Base-by-base conservation (phyloP, 352 stramenopile species). In the Aphanomyces invadans region DNA sequence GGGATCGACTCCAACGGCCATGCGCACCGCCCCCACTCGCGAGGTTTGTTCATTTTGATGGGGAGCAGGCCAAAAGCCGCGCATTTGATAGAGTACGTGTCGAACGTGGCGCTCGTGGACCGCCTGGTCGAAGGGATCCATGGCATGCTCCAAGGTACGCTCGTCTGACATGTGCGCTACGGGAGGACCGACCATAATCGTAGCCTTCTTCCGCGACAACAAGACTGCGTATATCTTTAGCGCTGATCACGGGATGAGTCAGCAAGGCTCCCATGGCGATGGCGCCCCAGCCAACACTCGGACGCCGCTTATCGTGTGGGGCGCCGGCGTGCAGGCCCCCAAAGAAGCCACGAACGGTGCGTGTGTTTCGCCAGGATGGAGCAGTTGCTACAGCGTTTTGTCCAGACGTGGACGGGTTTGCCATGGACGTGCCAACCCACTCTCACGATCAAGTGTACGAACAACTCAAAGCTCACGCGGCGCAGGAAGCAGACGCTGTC, bases 1-100 rank as follows among this genome's bases (percentile, higher is more conserved):
- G 86, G 86, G 52, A 90, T 92, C 59, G 86, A 95, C 68, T 89
- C 83, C 28, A 95, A 95, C 72, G 86, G 86, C 38, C 86, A 95
- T 62, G 83, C 82, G 21, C 80, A 92, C 75, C 83, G 86, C 26
- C 86, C 86, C 1, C 76, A 83, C 44, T 90, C 86, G 12, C 72
- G 69, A 29, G 59, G 59, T 65, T n/a, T 2, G 15, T 65, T 39
- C 4, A 10, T 44, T 64, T n/a, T n/a, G n/a, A n/a, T n/a, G n/a
- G n/a, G 21, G 21, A 52, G 17, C 25, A 17, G 12, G 12, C 31
- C 7, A 54, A 54, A 19, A 23, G 57, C 23, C 9, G 19, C 17
- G 32, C 25, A 11, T 44, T 4, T 53, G 15, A 19, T 53, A 65
- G 78, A 92, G 48, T 92, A 95, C 72, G 68, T 92, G n/a, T 71